These are phyloP conservation scores for Neobulgaria alba DNA, from an alignment of 2,329 filamentous ascomycete genomes.

Conservation along the genomic window DNA sequence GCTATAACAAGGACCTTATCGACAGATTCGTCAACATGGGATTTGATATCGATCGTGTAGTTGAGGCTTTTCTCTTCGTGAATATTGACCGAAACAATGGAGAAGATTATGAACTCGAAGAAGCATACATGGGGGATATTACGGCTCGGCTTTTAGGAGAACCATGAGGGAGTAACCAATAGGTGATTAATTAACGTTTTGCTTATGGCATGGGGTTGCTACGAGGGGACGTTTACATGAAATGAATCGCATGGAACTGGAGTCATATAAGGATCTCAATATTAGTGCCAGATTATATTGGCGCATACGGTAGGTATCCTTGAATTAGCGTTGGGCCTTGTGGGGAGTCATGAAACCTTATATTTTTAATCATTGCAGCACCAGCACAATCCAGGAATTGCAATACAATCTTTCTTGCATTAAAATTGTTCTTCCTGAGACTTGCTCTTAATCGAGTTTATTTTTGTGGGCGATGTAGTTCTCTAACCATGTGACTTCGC, in stretches of 20 bases:
- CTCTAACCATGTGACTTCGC: no score
- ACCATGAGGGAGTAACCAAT: constrained; percentile 29
- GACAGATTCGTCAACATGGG: constrained; percentile 85
- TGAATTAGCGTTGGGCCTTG: no score
- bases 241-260: background rate
- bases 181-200: background rate
- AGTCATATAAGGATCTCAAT: background rate
- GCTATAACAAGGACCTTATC: constrained; percentile 78
- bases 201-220: background rate
- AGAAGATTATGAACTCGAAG: constrained; percentile 77
- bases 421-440: no score
- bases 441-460: no score
- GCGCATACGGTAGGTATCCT: no score
- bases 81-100: constrained; percentile 73
- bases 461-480: no score
- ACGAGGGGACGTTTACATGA: background rate
- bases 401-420: no score
- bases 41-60: constrained; percentile 79
- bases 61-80: constrained; percentile 72
- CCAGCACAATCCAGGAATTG: no score
- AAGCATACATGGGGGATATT: constrained; percentile 84
- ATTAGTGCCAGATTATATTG: no score
- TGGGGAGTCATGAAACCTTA: no score
- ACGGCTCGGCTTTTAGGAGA: constrained; percentile 80
- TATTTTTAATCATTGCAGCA: no score